phyloP scores from a whole-genome alignment of 768 basidiomycete species.

The Rhodosporidiobolus odoratus region DNA sequence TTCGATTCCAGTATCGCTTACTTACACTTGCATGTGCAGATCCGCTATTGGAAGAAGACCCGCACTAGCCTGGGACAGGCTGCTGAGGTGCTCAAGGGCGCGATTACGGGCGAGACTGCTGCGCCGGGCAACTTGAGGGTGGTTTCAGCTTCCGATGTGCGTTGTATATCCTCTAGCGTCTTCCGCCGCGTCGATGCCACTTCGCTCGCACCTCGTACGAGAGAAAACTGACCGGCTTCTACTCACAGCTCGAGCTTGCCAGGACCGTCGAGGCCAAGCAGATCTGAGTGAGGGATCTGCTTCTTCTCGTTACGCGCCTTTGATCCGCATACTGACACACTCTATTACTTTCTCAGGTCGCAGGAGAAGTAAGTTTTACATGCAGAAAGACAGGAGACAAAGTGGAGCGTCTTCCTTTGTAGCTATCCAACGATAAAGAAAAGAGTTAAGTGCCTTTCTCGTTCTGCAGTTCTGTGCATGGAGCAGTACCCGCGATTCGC shows the following conservation, averaged over 20 bases:
- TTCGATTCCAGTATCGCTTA: neutral
- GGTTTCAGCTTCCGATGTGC: constrained; percentile 22
- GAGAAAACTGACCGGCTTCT: too few relatives aligned
- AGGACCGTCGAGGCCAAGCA: constrained; percentile 27
- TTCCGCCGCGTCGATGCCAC: neutral
- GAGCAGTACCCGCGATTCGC: too few relatives aligned
- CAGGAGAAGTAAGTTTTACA: constrained; percentile 2
- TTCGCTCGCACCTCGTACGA: too few relatives aligned
- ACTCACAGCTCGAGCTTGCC: constrained; percentile 24
- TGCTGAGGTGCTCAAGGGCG: constrained; percentile 37
- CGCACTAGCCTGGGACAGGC: constrained; percentile 25
- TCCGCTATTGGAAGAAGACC: constrained; percentile 37
- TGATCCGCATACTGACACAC: neutral
- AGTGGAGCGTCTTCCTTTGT: too few relatives aligned
- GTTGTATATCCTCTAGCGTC: neutral
- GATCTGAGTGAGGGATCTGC: constrained; percentile 1
- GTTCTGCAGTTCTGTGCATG: too few relatives aligned
- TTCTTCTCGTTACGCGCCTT: neutral
- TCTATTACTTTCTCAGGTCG: neutral
- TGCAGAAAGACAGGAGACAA: too few relatives aligned
- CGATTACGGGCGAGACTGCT: constrained; percentile 38
- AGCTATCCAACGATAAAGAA: too few relatives aligned
- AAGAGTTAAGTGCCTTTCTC: too few relatives aligned
- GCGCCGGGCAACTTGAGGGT: constrained; percentile 33
- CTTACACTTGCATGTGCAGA: neutral